phyloP scores from a whole-genome alignment of 768 basidiomycete species.

The Boletales sp. region DNA sequence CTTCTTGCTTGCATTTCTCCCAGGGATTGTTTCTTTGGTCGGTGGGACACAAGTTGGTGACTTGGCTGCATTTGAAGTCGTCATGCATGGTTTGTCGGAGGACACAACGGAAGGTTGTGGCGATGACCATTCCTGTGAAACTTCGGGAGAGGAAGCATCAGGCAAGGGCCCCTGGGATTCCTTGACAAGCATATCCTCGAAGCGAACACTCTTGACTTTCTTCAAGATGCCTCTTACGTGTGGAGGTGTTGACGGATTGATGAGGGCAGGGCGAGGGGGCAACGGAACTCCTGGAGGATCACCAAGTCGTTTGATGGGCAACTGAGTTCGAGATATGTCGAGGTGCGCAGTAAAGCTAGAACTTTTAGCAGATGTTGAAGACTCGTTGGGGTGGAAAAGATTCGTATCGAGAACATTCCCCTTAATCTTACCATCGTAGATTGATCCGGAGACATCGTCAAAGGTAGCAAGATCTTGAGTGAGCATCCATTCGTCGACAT shows the following conservation, averaged over 20 bases:
- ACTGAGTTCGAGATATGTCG: neutral
- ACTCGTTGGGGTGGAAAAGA: conserved; percentile 10
- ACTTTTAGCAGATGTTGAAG: conserved; percentile 10
- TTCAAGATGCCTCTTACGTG: conserved; percentile 37
- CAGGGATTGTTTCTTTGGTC: neutral
- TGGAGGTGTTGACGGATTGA: conserved; percentile 25
- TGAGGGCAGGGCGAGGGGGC: conserved; percentile 20
- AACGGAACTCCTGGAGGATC: conserved; percentile 20
- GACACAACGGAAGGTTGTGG: conserved; percentile 2
- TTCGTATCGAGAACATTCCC: conserved; percentile 3
- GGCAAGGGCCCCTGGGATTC: neutral
- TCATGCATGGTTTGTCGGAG: conserved; percentile 12
- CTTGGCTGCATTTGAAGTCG: conserved; percentile 1
- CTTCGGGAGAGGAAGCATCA: neutral
- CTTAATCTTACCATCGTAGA: conserved; percentile 1
- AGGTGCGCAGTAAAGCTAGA: neutral
- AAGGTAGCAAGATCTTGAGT: conserved; percentile 28
- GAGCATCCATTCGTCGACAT: conserved; percentile 37
- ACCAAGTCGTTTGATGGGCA: conserved; percentile 3
- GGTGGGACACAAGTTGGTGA: neutral
- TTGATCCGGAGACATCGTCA: conserved; percentile 10
- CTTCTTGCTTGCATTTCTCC: conserved; percentile 9
- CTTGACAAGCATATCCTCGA: conserved; percentile 21
- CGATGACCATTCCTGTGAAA: conserved; percentile 3
- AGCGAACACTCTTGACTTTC: conserved; percentile 38